A percentile compares a stretch with the other conserved stretches of the same genome.
phyloP scores from a whole-genome alignment of 208 protist species.

The Vickermania spadyakhi region DNA sequence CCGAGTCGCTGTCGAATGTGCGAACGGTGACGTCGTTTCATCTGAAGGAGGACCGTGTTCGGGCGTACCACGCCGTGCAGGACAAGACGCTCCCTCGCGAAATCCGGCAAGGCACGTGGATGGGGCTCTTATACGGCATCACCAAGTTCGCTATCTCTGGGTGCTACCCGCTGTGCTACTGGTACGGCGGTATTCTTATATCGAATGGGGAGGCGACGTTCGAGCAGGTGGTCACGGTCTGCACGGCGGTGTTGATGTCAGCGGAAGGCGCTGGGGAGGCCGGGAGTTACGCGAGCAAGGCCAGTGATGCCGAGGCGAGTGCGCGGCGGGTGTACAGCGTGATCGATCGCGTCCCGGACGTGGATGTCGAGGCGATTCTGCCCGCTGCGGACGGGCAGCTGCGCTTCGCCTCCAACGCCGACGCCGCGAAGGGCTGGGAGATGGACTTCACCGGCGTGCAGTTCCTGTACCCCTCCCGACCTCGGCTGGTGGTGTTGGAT shows the following conservation, averaged over 20 bases:
- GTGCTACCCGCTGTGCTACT: conserved; percentile 53
- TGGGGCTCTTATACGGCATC: conserved; percentile 34
- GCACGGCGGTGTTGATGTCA: conserved; percentile 48
- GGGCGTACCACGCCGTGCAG: conserved; percentile 14
- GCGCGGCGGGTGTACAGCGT: conserved; percentile 59
- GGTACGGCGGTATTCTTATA: conserved; percentile 75
- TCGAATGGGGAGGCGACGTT: conserved; percentile 47
- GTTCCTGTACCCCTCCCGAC: conserved; percentile 61
- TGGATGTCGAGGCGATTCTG: conserved; percentile 22
- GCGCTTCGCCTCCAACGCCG: conserved; percentile 5
- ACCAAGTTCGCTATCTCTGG: conserved; percentile 57
- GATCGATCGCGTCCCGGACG: conserved; percentile 63
- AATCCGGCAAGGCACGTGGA: conserved; percentile 18
- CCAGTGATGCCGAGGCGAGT: conserved; percentile 28
- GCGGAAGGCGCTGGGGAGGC: conserved; percentile 50
- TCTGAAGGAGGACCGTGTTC: conserved; percentile 29
- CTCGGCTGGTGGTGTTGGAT: conserved; percentile 41
- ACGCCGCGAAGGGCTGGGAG: conserved; percentile 32
- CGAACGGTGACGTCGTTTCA: conserved; percentile 76
- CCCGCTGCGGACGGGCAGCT: not conserved
- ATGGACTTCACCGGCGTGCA: conserved; percentile 31
- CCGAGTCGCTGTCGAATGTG: conserved; percentile 58
- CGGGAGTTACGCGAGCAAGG: conserved; percentile 51
- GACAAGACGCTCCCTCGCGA: conserved; percentile 10
- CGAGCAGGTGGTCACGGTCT: conserved; percentile 31